Base-by-base conservation (phyloP, 2,329 filamentous ascomycete genomes). In the Fusarium sp. region DNA sequence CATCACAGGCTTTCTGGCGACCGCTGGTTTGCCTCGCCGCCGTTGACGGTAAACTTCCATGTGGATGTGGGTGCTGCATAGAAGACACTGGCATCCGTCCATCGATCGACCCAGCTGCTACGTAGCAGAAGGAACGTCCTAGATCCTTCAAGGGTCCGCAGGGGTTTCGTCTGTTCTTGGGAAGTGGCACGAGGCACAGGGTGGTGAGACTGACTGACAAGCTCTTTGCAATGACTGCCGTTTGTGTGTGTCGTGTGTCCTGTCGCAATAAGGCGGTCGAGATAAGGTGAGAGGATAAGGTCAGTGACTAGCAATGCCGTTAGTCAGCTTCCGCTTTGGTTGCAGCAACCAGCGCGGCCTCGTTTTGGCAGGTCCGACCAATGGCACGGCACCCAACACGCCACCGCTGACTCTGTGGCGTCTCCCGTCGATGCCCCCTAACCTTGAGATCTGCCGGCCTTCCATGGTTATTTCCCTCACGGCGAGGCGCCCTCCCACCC, bases 281-380 rank as follows among this genome's bases (percentile, higher is more conserved):
- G 65, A 70, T 65, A 68, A 65, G 54, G 68, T 68, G 68, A 20
- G 38, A 54, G 47, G 38, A 61, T 62, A 68, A 68, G 40, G 68
- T 70, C 57, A 13, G 27, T 56, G 61, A 52, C 61, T 63, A 31
- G 20, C 22, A 40, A 73, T 67, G 62, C 27, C 47, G 57, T 74
- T 64, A 73, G 68, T 70, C 59, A 75, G 54, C 35, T 42, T 56
- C 38, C 29, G 40, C 18, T 56, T 18, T 8, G 14, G 42, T 47
- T 16, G 42, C 42, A 47, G 42, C 9, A 33, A 16, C 25, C 47
- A 52, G 25, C 27, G 47, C 27, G 25, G 38, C 27, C 31, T 62
- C 59, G 59, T 62, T 62, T 36, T 62, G 18, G 22, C 31, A 27
- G 45, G 6, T 45, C 22, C 35, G 64, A 31, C 58, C 64, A 66